Conservation (phyloP, 139 green algal species). For the Axilococcus clingmanii region DNA sequence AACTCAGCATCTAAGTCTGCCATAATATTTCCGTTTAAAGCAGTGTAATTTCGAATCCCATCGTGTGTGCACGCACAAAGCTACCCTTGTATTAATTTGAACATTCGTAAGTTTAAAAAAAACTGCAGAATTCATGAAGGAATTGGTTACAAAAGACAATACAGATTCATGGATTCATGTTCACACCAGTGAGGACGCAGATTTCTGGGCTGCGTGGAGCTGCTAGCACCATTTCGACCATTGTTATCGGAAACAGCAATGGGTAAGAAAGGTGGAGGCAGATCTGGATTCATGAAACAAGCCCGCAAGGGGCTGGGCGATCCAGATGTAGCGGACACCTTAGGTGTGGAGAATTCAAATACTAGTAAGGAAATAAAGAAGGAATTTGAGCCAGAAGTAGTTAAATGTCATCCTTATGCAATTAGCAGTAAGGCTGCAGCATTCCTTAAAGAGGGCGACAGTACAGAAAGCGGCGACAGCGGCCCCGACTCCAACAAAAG, state of each 20-base stretch:
- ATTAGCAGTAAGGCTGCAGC: constrained; percentile 4
- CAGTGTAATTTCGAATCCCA: too few relatives aligned
- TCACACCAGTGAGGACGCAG: too few relatives aligned
- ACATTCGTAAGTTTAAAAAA: constrained; percentile 2
- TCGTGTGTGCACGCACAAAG: too few relatives aligned
- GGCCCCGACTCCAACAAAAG: constrained; percentile 3
- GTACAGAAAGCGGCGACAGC: not conserved
- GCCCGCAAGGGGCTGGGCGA: not conserved
- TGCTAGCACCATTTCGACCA: not conserved
- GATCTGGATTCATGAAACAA: constrained; percentile 30
- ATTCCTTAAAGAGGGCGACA: constrained; percentile 5
- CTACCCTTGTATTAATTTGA: too few relatives aligned
- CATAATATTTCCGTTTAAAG: too few relatives aligned
- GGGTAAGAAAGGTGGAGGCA: constrained; percentile 37
- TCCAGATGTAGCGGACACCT: not conserved
- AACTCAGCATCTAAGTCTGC: constrained; percentile 16
- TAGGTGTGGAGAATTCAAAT: not conserved
- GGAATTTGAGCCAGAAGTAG: not conserved
- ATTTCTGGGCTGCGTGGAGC: not conserved
- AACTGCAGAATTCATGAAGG: not conserved
- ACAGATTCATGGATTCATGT: too few relatives aligned
- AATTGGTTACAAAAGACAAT: not conserved
- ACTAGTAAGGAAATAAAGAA: not conserved
- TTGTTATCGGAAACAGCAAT: constrained; percentile 14
- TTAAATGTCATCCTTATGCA: not conserved